Conservation (phyloP, 73 alveolate species). For the Chromera velia region DNA sequence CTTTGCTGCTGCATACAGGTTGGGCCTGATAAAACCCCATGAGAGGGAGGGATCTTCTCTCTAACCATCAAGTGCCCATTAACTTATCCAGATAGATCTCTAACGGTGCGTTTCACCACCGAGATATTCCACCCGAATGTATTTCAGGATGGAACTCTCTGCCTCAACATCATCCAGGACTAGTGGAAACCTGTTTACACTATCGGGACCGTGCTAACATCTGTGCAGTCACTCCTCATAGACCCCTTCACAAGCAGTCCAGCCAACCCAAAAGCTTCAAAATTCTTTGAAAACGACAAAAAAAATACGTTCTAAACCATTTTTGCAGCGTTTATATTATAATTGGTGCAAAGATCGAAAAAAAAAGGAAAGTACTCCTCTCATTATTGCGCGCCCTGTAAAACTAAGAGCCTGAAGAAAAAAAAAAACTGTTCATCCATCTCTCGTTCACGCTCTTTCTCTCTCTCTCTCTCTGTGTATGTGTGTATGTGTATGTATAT, state of each 20-base stretch:
- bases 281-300: not conserved
- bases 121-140: slow-evolving; percentile 50
- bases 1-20: too few species aligned
- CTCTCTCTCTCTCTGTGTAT: too few species aligned
- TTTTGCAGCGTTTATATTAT: too few species aligned
- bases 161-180: slow-evolving; percentile 69
- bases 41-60: slow-evolving; percentile 59
- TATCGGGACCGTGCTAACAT: slow-evolving; percentile 57
- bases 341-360: too few species aligned
- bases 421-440: too few species aligned
- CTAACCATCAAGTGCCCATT: slow-evolving; percentile 56
- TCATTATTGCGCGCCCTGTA: too few species aligned
- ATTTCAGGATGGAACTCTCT: slow-evolving; percentile 65
- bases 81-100: slow-evolving; percentile 45
- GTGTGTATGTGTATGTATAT: too few species aligned
- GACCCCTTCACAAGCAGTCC: not conserved
- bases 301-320: too few species aligned
- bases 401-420: too few species aligned
- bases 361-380: too few species aligned
- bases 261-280: not conserved
- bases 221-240: slow-evolving; percentile 48
- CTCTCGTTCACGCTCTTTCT: too few species aligned
- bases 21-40: slow-evolving; percentile 53
- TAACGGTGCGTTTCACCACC: slow-evolving; percentile 39
- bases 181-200: slow-evolving; percentile 75